Conservation (phyloP, 139 green algal genomes). For the Tetradesmus lagerheimii region DNA sequence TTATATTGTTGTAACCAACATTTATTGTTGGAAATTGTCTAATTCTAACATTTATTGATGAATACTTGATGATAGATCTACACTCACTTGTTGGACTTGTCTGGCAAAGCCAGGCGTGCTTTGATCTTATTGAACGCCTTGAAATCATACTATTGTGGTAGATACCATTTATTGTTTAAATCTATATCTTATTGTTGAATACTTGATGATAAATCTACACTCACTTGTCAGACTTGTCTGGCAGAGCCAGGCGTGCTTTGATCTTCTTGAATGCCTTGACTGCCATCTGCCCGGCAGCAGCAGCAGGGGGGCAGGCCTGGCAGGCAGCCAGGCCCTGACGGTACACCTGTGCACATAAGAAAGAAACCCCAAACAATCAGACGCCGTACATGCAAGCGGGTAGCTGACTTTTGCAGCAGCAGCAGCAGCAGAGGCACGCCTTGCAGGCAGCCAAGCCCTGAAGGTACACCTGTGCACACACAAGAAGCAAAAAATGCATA, state of each 20-base stretch:
- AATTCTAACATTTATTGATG: too few relatives aligned
- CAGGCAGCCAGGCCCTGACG: slow-evolving; percentile 25
- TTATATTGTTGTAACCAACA: too few relatives aligned
- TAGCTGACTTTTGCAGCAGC: not conserved
- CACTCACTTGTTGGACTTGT: slow-evolving; percentile 11
- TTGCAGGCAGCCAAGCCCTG: not conserved
- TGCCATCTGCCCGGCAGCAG: slow-evolving; percentile 4
- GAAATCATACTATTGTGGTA: too few relatives aligned
- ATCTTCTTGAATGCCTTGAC: slow-evolving; percentile 34
- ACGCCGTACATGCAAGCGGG: too few relatives aligned
- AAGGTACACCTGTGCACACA: slow-evolving; percentile 6
- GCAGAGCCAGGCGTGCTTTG: slow-evolving; percentile 18
- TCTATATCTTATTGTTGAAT: too few relatives aligned
- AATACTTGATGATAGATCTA: too few relatives aligned
- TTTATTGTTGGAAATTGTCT: too few relatives aligned
- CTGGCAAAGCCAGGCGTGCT: slow-evolving; percentile 5
- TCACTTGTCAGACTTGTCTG: slow-evolving; percentile 22
- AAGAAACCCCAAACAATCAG: not conserved
- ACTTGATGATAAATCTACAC: not conserved
- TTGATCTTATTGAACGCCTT: slow-evolving; percentile 34
- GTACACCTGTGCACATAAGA: not conserved
- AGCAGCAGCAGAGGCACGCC: not conserved
- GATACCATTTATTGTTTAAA: too few relatives aligned
- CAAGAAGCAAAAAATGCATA: not conserved
- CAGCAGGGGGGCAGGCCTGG: not conserved